phyloP scores from a whole-genome alignment of 1,139 yeast species.

The Oligophagozyma castellii region DNA sequence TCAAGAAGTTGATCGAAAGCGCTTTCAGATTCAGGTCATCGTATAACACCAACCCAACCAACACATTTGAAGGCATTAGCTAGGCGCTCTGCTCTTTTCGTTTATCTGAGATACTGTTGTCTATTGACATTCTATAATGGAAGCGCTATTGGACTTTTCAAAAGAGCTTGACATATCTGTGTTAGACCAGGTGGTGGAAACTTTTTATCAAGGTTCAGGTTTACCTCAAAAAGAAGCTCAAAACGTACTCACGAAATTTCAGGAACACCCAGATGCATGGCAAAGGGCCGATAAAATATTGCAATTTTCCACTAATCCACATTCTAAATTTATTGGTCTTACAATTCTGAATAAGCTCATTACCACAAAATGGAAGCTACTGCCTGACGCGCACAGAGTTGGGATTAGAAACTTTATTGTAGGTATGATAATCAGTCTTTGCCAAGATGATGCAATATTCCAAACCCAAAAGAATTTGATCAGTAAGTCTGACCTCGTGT shows the following conservation, averaged over 20 bases:
- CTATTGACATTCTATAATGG: slow-evolving; percentile 47
- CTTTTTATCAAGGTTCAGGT: slow-evolving; percentile 80
- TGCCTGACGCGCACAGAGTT: slow-evolving; percentile 71
- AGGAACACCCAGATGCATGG: slow-evolving; percentile 95
- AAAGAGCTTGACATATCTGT: slow-evolving; percentile 67
- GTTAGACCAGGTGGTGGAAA: slow-evolving; percentile 73
- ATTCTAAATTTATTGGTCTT: slow-evolving; percentile 83
- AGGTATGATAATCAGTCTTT: slow-evolving; percentile 82
- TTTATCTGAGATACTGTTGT: too few relatives aligned
- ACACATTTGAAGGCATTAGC: too few relatives aligned
- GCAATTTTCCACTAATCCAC: slow-evolving; percentile 65
- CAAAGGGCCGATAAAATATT: slow-evolving; percentile 82
- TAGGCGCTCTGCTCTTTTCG: too few relatives aligned
- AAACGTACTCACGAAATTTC: slow-evolving; percentile 69
- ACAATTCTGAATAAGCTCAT: slow-evolving; percentile 82
- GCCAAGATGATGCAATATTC: slow-evolving; percentile 74
- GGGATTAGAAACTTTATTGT: slow-evolving; percentile 91
- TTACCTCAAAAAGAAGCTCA: slow-evolving; percentile 76
- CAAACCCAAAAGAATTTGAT: slow-evolving; percentile 68
- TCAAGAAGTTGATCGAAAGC: too few relatives aligned
- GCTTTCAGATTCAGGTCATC: too few relatives aligned
- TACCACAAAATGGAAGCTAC: slow-evolving; percentile 84
- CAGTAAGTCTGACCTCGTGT: slow-evolving; percentile 83
- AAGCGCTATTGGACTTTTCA: slow-evolving; percentile 73
- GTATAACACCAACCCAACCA: too few relatives aligned